Evolutionary conservation across 2,329 filamentous ascomycete species (phyloP).

Genomic region (Lasiodiplodia sp.): DNA sequence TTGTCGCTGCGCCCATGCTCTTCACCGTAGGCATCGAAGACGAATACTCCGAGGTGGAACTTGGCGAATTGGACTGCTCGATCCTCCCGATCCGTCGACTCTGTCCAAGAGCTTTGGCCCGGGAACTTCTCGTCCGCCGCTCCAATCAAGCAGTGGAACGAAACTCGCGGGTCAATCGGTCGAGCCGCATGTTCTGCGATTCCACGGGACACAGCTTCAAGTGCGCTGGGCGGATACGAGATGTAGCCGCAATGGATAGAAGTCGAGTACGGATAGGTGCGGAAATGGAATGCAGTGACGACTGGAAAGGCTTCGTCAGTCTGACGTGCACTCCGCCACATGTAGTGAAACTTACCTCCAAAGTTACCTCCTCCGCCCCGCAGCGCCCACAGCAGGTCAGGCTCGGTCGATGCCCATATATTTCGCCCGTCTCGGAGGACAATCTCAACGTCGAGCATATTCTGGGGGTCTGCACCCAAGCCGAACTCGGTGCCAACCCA

Average conservation of each 20-base stretch:
- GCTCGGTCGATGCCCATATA: slow-evolving; percentile 49
- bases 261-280: slow-evolving; percentile 28
- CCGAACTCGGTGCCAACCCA: slow-evolving; percentile 51
- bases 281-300: slow-evolving; percentile 35
- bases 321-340: slow-evolving; percentile 22
- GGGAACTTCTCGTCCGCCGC: slow-evolving; percentile 35
- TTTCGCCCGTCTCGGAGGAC: slow-evolving; percentile 47
- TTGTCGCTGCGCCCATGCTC: slow-evolving; percentile 39
- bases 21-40: slow-evolving; percentile 43
- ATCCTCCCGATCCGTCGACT: slow-evolving; percentile 34
- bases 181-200: slow-evolving; percentile 37
- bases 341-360: slow-evolving; percentile 33
- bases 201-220: slow-evolving; percentile 32
- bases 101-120: slow-evolving; percentile 20
- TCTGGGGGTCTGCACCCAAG: slow-evolving; percentile 49
- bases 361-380: slow-evolving; percentile 50
- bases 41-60: slow-evolving; percentile 35
- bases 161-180: slow-evolving; percentile 39
- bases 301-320: slow-evolving; percentile 26
- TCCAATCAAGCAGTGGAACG: slow-evolving; percentile 40
- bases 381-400: slow-evolving; percentile 52
- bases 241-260: slow-evolving; percentile 33
- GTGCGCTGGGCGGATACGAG: slow-evolving; percentile 29
- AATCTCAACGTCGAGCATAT: slow-evolving; percentile 50
- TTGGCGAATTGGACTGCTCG: neutral